Percentiles rank a stretch among this genome's conserved stretches.
Conservation (phyloP, 2,329 filamentous ascomycete species). For the Westerdykella aurantiaca region DNA sequence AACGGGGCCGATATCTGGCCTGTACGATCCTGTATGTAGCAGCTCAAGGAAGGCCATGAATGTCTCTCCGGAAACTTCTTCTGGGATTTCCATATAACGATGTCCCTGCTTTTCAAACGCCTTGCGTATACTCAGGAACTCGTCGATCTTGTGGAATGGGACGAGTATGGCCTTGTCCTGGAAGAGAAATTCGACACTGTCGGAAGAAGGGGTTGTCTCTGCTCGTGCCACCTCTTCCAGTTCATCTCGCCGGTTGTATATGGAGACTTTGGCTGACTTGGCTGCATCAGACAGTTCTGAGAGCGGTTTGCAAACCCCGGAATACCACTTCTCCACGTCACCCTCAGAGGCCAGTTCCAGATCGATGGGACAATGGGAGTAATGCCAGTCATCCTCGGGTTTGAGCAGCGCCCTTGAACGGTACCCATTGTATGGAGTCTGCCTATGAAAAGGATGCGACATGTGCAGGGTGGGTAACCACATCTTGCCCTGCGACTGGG, state of each 20-base stretch:
- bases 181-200: conserved; percentile 37
- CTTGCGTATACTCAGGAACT: conserved; percentile 24
- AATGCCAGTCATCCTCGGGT: conserved; percentile 17
- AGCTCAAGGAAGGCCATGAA: conserved; percentile 34
- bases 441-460: conserved; percentile 2
- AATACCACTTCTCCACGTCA: conserved; percentile 31
- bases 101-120: conserved; percentile 22
- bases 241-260: conserved; percentile 23
- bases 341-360: conserved; percentile 10
- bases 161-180: conserved; percentile 31
- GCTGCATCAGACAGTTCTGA: conserved; percentile 15
- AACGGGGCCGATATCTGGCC: conserved; percentile 15
- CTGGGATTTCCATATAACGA: conserved; percentile 27
- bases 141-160: conserved; percentile 21
- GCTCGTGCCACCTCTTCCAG: conserved; percentile 27
- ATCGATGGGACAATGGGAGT: conserved; percentile 19
- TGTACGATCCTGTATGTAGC: conserved; percentile 19
- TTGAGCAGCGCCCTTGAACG: background rate
- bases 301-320: conserved; percentile 27
- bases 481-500: conserved; percentile 17
- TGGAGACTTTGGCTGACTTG: conserved; percentile 14
- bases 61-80: conserved; percentile 19
- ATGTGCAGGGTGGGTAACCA: conserved; percentile 11
- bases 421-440: conserved; percentile 10
- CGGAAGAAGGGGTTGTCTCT: conserved; percentile 22